Evolutionary conservation across 2,329 filamentous ascomycete genomes (phyloP), one percentile per base, ranked within the genome.

Genomic region (Dothistroma septosporum): DNA sequence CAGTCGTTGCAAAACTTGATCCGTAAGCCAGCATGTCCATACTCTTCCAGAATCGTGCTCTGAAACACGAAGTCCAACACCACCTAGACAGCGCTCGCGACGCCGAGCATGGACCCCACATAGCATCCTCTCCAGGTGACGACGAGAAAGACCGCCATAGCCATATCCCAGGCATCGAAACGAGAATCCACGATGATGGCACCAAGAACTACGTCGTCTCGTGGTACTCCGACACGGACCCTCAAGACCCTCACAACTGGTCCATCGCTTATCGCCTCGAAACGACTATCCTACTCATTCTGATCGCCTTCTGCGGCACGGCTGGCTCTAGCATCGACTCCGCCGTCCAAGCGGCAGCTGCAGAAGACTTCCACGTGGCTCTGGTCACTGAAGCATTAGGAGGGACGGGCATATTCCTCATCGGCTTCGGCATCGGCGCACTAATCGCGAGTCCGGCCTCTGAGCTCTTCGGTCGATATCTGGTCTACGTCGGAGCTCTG

Each of bases 351-450:
- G 33, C 19, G 9, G 28, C 28, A 8, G 52, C 52, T 21, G 52
- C 52, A 14, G 28, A 41, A 41, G 33, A 33, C 4, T 37, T 55
- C 4, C 28, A 41, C n/a, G 52, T 55, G 2, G 32, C 52, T 11
- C 28, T n/a, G 6, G 52, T 55, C 16, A 21, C 33, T n/a, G 52
- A 55, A 41, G 52, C 33, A 4, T 19, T 55, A 11, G 33, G 52
- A n/a, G 52, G 52, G 11, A 55, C 52, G 1, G 52, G 10, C 1
- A 35, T 55, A 22, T 55, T 55, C 52, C 52, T 35, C 8, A 55
- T 81, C 31, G 80, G 79, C 1, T 69, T 76, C 48, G 75, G 71
- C 8, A 62, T 70, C 14, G 76, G 75, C 11, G 69, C 75, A 5
- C 64, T 76, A 1, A 69, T 76, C 28, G 69, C 73, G 4, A 73